These are phyloP conservation scores for Parmales sp. DNA, from an alignment of 108 stramenopile species.

Conservation along the genomic window DNA sequence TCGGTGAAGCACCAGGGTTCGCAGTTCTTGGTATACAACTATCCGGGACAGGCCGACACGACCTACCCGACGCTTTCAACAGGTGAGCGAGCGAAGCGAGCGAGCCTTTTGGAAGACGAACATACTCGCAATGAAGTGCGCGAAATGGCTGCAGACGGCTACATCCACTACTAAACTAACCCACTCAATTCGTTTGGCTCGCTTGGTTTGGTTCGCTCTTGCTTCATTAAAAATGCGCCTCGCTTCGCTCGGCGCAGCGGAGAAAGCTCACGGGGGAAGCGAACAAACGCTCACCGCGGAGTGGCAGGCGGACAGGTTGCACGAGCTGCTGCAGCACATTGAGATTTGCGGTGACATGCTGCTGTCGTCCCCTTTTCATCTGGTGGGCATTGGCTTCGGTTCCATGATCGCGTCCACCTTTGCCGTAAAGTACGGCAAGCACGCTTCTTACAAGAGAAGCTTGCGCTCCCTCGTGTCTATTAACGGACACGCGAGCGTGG, in stretches of 20 bases:
- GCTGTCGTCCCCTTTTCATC: constrained; percentile 30
- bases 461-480: constrained; percentile 31
- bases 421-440: constrained; percentile 14
- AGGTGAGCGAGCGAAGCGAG: too few species aligned
- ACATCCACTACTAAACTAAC: too few species aligned
- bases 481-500: constrained; percentile 35
- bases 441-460: constrained; percentile 18
- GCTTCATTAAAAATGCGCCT: too few species aligned
- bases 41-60: constrained; percentile 42
- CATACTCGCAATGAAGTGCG: too few species aligned
- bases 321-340: constrained; percentile 39
- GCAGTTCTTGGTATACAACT: constrained; percentile 41
- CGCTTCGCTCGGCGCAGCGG: neutral
- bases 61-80: constrained; percentile 24
- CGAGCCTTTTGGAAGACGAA: too few species aligned
- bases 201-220: too few species aligned
- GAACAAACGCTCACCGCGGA: constrained; percentile 25
- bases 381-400: constrained; percentile 40
- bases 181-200: too few species aligned
- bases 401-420: constrained; percentile 35
- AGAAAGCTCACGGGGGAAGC: constrained; percentile 3
- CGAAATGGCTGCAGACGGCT: too few species aligned
- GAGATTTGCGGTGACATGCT: constrained; percentile 36
- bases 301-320: constrained; percentile 34
- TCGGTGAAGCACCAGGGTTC: constrained; percentile 27